Conservation (phyloP, 2,329 filamentous ascomycete genomes). For the Aspergillus cejpii region DNA sequence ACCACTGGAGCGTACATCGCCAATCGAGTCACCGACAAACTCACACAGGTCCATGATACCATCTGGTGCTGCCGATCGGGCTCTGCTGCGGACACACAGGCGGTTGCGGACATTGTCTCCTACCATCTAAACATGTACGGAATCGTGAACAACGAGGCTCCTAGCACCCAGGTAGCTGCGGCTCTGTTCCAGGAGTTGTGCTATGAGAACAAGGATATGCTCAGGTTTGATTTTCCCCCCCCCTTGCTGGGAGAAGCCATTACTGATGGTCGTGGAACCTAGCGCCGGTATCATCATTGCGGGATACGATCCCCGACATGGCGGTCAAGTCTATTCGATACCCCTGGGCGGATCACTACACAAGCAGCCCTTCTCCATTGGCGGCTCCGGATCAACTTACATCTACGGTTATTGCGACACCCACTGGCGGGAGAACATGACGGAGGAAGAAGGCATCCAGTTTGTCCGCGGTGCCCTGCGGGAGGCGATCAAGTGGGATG, state of each 20-base stretch:
- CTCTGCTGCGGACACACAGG: constrained; percentile 94
- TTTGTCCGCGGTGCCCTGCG: constrained; percentile 88
- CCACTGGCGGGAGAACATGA: constrained; percentile 93
- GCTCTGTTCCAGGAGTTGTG: constrained; percentile 97
- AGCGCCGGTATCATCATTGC: constrained; percentile 97
- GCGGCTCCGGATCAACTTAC: constrained; percentile 94
- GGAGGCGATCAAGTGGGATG: constrained; percentile 99
- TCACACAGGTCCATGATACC: constrained; percentile 95
- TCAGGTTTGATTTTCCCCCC: constrained; percentile 58
- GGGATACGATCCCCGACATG: constrained; percentile 92
- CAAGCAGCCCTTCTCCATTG: constrained; percentile 94
- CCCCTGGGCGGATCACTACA: constrained; percentile 93
- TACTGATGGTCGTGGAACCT: constrained; percentile 3
- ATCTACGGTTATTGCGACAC: constrained; percentile 99
- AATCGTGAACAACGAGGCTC: constrained; percentile 79
- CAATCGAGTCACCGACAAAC: constrained; percentile 98
- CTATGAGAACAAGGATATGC: constrained; percentile 90
- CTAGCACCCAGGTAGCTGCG: constrained; percentile 90
- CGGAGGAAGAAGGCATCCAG: constrained; percentile 76
- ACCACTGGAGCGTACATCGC: constrained; percentile 98
- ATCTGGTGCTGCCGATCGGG: constrained; percentile 99
- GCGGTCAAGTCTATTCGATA: constrained; percentile 96
- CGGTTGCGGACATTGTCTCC: constrained; percentile 94
- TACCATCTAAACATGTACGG: constrained; percentile 92
- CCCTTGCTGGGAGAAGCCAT: neutral